phyloP scores from a whole-genome alignment of 257 asterid genomes.

The Penstemon davidsonii region DNA sequence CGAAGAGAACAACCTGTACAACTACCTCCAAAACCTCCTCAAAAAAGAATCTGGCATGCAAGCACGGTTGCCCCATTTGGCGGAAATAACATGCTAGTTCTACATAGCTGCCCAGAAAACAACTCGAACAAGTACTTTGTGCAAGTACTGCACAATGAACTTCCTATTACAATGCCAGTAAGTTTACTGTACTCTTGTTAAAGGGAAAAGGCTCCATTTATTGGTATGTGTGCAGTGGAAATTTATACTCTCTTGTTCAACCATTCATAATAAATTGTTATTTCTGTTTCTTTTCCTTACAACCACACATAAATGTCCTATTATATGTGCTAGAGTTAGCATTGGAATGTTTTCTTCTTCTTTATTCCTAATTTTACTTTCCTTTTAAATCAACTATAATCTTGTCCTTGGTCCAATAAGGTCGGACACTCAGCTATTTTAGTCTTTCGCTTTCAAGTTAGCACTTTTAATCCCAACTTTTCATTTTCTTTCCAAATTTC shows the following conservation, averaged over 20 bases:
- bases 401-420: too few species aligned
- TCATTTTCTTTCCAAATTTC: too few species aligned
- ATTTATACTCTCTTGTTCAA: not conserved
- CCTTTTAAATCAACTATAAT: too few species aligned
- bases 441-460: too few species aligned
- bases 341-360: too few species aligned
- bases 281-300: conserved; percentile 12
- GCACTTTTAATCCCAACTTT: too few species aligned
- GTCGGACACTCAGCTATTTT: too few species aligned
- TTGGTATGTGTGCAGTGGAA: conserved; percentile 9
- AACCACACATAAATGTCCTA: too few species aligned
- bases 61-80: conserved; percentile 81
- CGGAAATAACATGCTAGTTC: conserved; percentile 85
- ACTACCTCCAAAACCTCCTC: conserved; percentile 84
- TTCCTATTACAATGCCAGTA: conserved; percentile 70
- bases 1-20: conserved; percentile 64
- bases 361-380: too few species aligned
- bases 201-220: not conserved
- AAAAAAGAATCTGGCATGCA: conserved; percentile 79
- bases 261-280: not conserved
- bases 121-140: conserved; percentile 70
- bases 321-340: too few species aligned
- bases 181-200: conserved; percentile 24
- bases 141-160: conserved; percentile 86
- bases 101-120: conserved; percentile 64